phyloP scores from a whole-genome alignment of 2,329 filamentous ascomycete genomes.

The Botrytis fabae region DNA sequence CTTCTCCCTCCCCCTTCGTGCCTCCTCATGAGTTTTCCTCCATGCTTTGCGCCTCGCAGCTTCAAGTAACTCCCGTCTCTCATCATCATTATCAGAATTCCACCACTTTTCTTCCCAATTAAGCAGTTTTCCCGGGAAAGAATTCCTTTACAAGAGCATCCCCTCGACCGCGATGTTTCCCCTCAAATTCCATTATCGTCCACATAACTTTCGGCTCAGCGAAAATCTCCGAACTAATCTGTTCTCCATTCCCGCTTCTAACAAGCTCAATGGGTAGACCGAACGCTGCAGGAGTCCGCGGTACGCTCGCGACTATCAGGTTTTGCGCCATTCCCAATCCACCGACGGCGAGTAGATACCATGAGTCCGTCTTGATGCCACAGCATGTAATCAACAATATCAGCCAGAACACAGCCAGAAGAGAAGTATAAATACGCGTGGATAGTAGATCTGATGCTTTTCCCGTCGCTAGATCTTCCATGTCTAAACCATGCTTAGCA shows the following conservation, averaged over 20 bases:
- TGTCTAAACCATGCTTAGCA: background rate
- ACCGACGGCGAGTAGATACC: background rate
- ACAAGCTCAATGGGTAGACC: background rate
- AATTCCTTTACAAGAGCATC: background rate
- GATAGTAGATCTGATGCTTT: background rate
- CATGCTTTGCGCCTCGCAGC: background rate
- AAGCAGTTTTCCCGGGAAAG: background rate
- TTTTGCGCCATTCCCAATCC: background rate
- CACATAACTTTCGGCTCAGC: background rate
- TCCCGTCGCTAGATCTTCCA: background rate
- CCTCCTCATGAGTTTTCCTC: background rate
- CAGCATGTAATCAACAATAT: background rate
- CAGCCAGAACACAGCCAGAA: background rate
- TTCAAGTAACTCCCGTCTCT: background rate
- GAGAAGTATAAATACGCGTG: background rate
- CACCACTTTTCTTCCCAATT: background rate
- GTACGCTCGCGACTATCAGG: background rate
- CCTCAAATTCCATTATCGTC: background rate
- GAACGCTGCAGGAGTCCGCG: background rate
- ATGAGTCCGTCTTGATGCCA: background rate
- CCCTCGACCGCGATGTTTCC: background rate
- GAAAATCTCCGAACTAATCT: background rate
- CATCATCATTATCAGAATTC: background rate
- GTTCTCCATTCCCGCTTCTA: background rate
- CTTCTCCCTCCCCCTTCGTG: background rate